Base-by-base conservation (phyloP, 2,329 filamentous ascomycete genomes). In the Chrysoporthe deuterocubensis region DNA sequence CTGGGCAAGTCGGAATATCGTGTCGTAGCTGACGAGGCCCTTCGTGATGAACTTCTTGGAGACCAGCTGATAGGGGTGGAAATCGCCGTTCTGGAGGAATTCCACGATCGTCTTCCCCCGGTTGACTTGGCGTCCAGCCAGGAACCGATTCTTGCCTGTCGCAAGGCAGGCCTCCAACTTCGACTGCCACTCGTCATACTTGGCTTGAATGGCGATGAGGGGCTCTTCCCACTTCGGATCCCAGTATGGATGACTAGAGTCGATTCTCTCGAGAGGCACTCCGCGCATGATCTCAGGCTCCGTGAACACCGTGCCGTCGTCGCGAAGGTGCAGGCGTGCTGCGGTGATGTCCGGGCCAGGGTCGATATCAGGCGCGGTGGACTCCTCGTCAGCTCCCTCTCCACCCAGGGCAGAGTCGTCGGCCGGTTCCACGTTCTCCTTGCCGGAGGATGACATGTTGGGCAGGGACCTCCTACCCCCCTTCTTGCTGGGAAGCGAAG, bases 41-140 rank as follows among this genome's bases (percentile, higher is more conserved):
- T 78, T 78, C 16, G 78, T 81, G 65, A 87, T 83, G 72, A 81
- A 85, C 26, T 80, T 78, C 74, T 88, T 88, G 43, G 76, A 80
- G 2, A 88, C 78, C 11, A 88, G 80, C 73, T 89, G 86, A 67
- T 85, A 87, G 0, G 86, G 86, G 70, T 85, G 84, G 68, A 88
- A 83, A 2, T 82, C 78, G n/a, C 81, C 83, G 0, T 81, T 76
- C 8, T 80, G 75, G 5, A 88, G 76, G 66, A 86, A 88, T 57
- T 84, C 80, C 44, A 88, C 77, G n/a, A 87, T 83, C 32, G 79
- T 76, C 13, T 81, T 77, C 26, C 86, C 86, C 4, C 86, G 81
- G 69, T 88, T 88, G 61, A 87, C 82, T 70, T 88, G 85, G 0
- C 86, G 81, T 6, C 84, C 83, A 7, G 84, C 83, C 70, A 87